Base-by-base conservation (phyloP, 805 yeast genomes). In the Suhomyces canberraensis region DNA sequence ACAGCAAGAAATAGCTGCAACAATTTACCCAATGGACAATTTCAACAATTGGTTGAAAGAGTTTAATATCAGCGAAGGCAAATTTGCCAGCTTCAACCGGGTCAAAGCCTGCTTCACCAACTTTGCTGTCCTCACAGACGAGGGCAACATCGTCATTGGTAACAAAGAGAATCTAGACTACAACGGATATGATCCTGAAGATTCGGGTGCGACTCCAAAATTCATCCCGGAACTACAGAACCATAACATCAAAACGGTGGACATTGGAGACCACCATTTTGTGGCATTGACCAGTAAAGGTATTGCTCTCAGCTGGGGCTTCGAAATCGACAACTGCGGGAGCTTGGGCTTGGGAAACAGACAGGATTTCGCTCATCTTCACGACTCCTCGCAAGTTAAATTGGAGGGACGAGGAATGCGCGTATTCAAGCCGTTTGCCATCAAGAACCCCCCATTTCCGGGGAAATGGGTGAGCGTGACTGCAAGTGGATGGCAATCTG, bases 401-500 rank as follows among this genome's bases (percentile, higher is more conserved):
- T 66, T 61, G 16, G 37, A 47, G 16, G 61, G 61, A 25, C 65
- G 58, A n/a, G 75, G 73, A 3, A 41, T 53, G 16, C 38, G 36
- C 30, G 55, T 47, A 1, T 17, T 15, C 16, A 45, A 33, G 16
- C 64, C 63, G 2, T 34, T 42, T 6, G 29, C 35, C 16, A 58
- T 69, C 1, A 44, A 46, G 2, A 62, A 54, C 18, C 87, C 87
- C 3, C 58, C 64, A 1, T 22, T 16, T 4, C 32, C 35, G 5
- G 76, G 76, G 3, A 60, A 61, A 21, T 78, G 81, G 51, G 56
- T 82, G 15, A 79, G 80, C 0, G 71, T 83, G 22, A 73, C 84
- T 1, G 87, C 90, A 5, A 81, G 79, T 11, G 95, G 93, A 1
- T 84, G 91, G 91, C 93, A 84, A 40, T 75, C 87, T 4, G 78